Evolutionary conservation across 2,329 filamentous ascomycete species (phyloP), one percentile per base, ranked within the genome.

Genomic region (Neopestalotiopsis clavispora): DNA sequence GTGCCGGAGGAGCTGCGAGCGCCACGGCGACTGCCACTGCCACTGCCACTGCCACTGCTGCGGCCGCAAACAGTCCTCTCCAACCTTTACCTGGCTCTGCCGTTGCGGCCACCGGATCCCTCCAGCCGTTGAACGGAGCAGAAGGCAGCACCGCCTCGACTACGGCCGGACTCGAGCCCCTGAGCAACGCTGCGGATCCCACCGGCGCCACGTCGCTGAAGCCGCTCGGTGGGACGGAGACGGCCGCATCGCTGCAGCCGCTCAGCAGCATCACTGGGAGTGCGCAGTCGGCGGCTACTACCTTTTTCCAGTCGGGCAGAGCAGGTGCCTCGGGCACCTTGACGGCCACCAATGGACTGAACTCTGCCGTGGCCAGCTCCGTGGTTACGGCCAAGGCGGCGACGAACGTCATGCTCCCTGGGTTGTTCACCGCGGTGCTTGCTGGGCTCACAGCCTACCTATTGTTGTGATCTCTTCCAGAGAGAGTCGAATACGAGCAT

Each of bases 111-210:
- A 57, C 63, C 2, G 63, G 12, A 14, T 49, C 63, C 3, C 45
- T 66, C 5, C 42, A 23, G 12, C 63, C 63, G 14, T 28, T 66
- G n/a, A 34, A 28, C 32, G 63, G 63, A 34, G 63, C 63, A 17
- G 49, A 23, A 28, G 45, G 45, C n/a, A 52, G 45, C 45, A n/a
- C 45, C 45, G 17, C 42, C 10, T 2, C 42, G 20, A 20, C 63
- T 14, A 58, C 45, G n/a, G 4, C 34, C 34, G 62, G 62, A 30
- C 20, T 65, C 23, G n/a, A 65, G 23, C 32, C 20, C 28, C 13
- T 57, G 2, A 49, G 20, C 30, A 20, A 38, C 28, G 34, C 61
- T 4, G 34, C 13, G 12, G 32, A 23, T 5, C 10, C 38, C 9
- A 20, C 61, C 9, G 38, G 42, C 28, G 34, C 32, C 28, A 45